Evolutionary conservation across 1,284 basidiomycete genomes (phyloP).

Genomic region (Gymnopus androsaceus): DNA sequence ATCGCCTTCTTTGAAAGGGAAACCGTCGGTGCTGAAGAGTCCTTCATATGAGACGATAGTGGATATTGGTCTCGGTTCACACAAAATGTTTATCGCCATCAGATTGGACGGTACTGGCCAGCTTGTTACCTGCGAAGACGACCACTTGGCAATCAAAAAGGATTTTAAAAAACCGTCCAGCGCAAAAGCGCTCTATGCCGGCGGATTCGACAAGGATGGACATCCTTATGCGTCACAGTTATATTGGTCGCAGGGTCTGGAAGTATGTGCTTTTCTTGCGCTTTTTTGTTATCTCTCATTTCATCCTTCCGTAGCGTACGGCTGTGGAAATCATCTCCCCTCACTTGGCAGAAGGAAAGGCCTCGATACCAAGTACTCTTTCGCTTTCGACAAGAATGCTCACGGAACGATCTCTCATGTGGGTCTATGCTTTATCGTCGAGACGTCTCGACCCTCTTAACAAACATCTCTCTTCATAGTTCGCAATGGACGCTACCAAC

Average conservation of each 20-base stretch:
- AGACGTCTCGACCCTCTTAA: neutral
- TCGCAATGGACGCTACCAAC: conserved; percentile 56
- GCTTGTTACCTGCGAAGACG: conserved; percentile 51
- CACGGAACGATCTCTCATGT: conserved; percentile 79
- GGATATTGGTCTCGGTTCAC: conserved; percentile 53
- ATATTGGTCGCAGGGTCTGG: conserved; percentile 67
- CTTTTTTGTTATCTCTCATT: conserved; percentile 12
- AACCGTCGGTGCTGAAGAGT: conserved; percentile 44
- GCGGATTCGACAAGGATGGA: conserved; percentile 60
- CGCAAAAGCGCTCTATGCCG: conserved; percentile 58
- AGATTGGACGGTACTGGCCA: conserved; percentile 55
- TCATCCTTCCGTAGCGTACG: conserved; percentile 9
- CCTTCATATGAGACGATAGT: conserved; percentile 48
- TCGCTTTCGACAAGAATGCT: conserved; percentile 70
- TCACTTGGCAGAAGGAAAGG: conserved; percentile 51
- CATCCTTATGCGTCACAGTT: conserved; percentile 67
- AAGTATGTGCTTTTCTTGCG: conserved; percentile 41
- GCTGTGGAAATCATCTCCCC: conserved; percentile 62
- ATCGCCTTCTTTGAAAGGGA: conserved; percentile 53
- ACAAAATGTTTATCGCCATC: conserved; percentile 56
- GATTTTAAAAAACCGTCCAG: conserved; percentile 56
- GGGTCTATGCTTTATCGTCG: conserved; percentile 28
- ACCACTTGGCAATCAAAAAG: conserved; percentile 49
- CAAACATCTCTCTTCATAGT: conserved; percentile 36
- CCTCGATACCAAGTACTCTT: conserved; percentile 62